Evolutionary conservation across 2,329 filamentous ascomycete species (phyloP), one percentile per base, ranked within the genome.

Genomic region (Iodosphaeria phyllophila): DNA sequence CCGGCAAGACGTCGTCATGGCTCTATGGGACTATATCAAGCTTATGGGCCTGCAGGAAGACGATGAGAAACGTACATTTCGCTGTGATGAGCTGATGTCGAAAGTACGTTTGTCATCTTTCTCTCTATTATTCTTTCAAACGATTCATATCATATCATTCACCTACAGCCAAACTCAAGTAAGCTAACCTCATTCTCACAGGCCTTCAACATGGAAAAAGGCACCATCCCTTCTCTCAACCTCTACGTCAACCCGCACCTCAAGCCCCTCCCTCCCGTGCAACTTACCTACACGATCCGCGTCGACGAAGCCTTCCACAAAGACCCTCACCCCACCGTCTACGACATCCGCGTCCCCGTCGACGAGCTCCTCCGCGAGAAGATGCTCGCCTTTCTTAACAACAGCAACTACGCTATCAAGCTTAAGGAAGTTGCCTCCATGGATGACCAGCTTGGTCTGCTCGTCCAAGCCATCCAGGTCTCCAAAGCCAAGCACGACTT

Each of bases 21-120:
- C 78, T 9, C 65, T 98, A 16, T 98, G 84, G 82, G 84, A 93
- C 44, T 98, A 98, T 41, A 78, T 92, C 35, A 74, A 80, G 37
- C 62, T 78, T 12, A 77, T 79, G 58, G 73, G 74, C 11, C 57
- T 98, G 23, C 82, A 92, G 46, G 86, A 93, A 44, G 84, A 92
- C 35, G 86, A 95, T 31, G 89, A 98, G 46, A 89, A 89, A 56
- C 69, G 89, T 32, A 77, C 78, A 31, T 86, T 98, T 38, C 74
- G 79, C 19, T 95, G 89, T 43, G 86, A 98, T 43, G 75, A 84
- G 21, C 62, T 74, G 23, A 49, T 98, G 26, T 75, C 67, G 52
- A 69, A 68, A 49, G 82, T 92, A 53, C 42, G 66, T 47, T 19
- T 12, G 18, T 12, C 13, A 11, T 13, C 4, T 17, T 18, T 5